phyloP scores from a whole-genome alignment of 345 rosid genomes.

The Barbarea vulgaris region DNA sequence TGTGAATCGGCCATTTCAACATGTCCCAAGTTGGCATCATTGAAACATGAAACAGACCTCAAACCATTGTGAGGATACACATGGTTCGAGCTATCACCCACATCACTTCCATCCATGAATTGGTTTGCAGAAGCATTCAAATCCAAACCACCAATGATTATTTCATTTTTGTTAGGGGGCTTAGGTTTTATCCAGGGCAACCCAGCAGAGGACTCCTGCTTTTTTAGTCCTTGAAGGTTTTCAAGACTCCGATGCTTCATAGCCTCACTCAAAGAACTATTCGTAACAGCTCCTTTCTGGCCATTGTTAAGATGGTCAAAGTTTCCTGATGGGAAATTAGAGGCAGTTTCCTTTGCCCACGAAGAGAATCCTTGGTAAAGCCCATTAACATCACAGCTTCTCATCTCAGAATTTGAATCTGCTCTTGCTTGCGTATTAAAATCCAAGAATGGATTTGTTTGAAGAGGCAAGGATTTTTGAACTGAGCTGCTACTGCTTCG shows the following conservation, averaged over 20 bases:
- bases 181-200: conserved; percentile 75
- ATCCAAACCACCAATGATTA: conserved; percentile 46
- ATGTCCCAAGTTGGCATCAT: conserved; percentile 41
- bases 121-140: conserved; percentile 46
- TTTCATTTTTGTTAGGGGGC: conserved; percentile 45
- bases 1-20: conserved; percentile 42
- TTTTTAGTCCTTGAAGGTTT: conserved; percentile 53
- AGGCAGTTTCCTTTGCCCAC: conserved; percentile 50
- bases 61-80: conserved; percentile 39
- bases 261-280: conserved; percentile 46
- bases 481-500: conserved; percentile 51
- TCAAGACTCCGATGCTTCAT: conserved; percentile 39
- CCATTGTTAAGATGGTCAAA: conserved; percentile 23
- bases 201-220: conserved; percentile 42
- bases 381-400: conserved; percentile 54
- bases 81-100: conserved; percentile 38
- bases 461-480: conserved; percentile 60
- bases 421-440: conserved; percentile 46
- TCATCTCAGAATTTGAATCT: conserved; percentile 51
- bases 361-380: conserved; percentile 54
- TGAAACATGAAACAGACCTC: conserved; percentile 50
- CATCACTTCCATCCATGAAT: conserved; percentile 44
- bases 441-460: conserved; percentile 51
- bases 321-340: conserved; percentile 14
- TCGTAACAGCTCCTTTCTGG: conserved; percentile 36